These are phyloP conservation scores for Auricularia sp. DNA, from an alignment of 768 basidiomycete species.

Conservation along the genomic window DNA sequence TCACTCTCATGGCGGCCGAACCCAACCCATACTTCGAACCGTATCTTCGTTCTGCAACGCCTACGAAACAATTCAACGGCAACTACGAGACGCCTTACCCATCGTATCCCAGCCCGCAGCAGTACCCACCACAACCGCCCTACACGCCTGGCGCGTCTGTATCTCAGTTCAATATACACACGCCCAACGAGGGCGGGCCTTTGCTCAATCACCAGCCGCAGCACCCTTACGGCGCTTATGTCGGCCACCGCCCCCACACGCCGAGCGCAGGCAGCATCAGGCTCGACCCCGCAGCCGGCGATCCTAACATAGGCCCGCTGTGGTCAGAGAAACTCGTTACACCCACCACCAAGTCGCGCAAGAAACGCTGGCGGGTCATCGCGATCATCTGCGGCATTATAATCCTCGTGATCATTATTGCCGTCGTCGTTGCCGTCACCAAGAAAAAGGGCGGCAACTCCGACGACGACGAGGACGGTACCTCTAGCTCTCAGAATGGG, in stretches of 20 bases:
- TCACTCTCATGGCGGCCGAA: background rate
- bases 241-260: background rate
- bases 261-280: background rate
- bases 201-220: background rate
- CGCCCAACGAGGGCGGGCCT: background rate
- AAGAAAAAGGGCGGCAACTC: conserved; percentile 13
- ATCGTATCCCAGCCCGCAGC: background rate
- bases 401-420: conserved; percentile 36
- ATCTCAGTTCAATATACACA: background rate
- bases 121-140: background rate
- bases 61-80: background rate
- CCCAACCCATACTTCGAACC: conserved; percentile 2
- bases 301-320: background rate
- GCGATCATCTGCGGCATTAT: conserved; percentile 33
- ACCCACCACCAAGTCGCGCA: background rate
- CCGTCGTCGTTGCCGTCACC: conserved; percentile 35
- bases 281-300: background rate
- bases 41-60: background rate
- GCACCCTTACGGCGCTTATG: background rate
- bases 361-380: background rate
- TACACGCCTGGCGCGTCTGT: background rate
- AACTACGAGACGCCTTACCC: background rate
- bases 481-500: conserved; percentile 6
- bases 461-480: conserved; percentile 15
- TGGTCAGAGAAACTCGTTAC: background rate